Conservation (phyloP, 441 rosid genomes). For the Brassica balearica region DNA sequence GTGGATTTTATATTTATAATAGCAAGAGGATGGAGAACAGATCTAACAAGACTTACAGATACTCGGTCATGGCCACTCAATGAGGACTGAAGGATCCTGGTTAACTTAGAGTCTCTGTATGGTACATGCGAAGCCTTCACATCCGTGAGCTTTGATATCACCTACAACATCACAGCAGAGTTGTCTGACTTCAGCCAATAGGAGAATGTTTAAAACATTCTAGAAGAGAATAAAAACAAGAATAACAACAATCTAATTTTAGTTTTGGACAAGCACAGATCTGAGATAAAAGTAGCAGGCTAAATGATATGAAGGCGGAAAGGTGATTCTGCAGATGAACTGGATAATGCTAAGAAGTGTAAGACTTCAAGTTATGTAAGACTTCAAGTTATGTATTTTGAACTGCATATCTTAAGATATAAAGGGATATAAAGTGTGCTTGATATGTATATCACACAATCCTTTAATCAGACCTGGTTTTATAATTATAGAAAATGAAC, state of each 20-base stretch:
- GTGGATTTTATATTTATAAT: conserved; percentile 26
- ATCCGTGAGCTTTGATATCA: conserved; percentile 80
- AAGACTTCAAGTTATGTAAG: conserved; percentile 14
- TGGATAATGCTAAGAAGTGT: conserved; percentile 11
- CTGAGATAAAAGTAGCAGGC: conserved; percentile 17
- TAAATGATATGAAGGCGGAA: conserved; percentile 25
- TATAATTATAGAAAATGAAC: conserved; percentile 1
- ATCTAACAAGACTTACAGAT: conserved; percentile 59
- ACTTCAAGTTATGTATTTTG: conserved; percentile 18
- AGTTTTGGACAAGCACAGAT: conserved; percentile 32
- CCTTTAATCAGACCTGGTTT: background rate
- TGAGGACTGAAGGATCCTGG: conserved; percentile 81
- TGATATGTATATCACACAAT: conserved; percentile 3
- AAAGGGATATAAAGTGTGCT: conserved; percentile 8
- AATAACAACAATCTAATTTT: conserved; percentile 7
- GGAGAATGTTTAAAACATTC: conserved; percentile 4
- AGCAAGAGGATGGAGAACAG: conserved; percentile 22
- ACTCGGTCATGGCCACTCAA: conserved; percentile 85
- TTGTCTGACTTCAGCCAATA: conserved; percentile 7
- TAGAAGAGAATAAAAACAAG: conserved; percentile 10
- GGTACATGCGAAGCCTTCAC: conserved; percentile 78
- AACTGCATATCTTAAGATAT: conserved; percentile 17
- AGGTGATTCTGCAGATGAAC: conserved; percentile 21
- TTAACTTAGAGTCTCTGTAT: conserved; percentile 81
- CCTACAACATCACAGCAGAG: conserved; percentile 53